Base-by-base conservation (phyloP, 805 yeast species). In the Komagataella phaffii region DNA sequence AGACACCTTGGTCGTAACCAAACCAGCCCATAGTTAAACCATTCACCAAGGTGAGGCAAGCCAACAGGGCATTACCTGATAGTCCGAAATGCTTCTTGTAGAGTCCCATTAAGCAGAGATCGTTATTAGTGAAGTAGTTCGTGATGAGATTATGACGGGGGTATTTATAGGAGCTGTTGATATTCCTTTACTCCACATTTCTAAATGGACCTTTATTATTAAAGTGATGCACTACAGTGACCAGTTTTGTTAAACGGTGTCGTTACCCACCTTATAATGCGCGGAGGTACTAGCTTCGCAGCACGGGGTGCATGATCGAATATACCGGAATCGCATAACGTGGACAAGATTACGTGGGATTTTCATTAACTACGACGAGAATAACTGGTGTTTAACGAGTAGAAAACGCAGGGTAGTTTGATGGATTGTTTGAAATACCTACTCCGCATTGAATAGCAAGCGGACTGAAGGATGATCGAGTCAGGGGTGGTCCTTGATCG, bases 11-110 rank as follows among this genome's bases (percentile, higher is more conserved):
- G 48, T 52, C 54, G 48, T 52, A 52, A 17, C 54, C 54, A 46
- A 52, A 52, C 54, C 54, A 52, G n/a, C 54, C 54, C 54, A 52
- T 51, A 30, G 53, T 51, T 30, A 52, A 36, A 10, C 54, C 54
- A 40, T 52, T 52, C 47, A 52, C 52, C 19, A 48, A 12, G 23
- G 54, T 52, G 21, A 52, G 54, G 45, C 17, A 45, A 12, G 49
- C 46, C 44, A 52, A 44, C n/a, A 52, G 49, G 17, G 18, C 18
- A 30, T 49, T 49, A 24, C 54, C 54, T 6, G 54, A 52, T 7
- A 52, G 50, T 45, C 54, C 54, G 19, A 52, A 46, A 40, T 52
- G 53, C 23, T 52, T 52, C 18, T 51, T 45, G 12, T 30, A 8
- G 14, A 30, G 40, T 14, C 40, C 40, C 40, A 30, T 30, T 30